Percentiles rank a stretch among this genome's conserved stretches.
Conservation (phyloP, 352 stramenopile genomes). For the Phytophthora lateralis region DNA sequence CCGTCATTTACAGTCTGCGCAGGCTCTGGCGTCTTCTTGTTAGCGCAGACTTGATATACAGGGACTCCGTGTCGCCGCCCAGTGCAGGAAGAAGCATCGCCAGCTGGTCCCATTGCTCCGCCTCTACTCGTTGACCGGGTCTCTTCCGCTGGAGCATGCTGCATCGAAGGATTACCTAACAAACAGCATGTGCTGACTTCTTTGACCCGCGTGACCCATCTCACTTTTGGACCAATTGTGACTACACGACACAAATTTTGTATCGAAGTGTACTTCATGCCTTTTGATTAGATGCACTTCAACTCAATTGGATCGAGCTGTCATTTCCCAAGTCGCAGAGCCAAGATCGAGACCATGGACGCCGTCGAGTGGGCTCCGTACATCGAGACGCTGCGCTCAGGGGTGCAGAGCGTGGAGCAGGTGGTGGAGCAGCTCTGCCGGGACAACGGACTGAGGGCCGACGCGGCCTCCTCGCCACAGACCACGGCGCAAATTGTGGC, state of each 20-base stretch:
- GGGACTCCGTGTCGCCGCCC: not conserved
- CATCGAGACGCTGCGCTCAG: constrained; percentile 25
- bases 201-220: not conserved
- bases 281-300: constrained; percentile 15
- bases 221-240: not conserved
- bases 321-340: constrained; percentile 5
- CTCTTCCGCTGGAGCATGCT: constrained; percentile 6
- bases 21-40: not conserved
- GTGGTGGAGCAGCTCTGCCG: constrained; percentile 38
- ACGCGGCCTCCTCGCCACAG: constrained; percentile 16
- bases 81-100: constrained; percentile 26
- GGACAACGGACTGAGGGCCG: constrained; percentile 28
- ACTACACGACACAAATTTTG: not conserved
- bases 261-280: constrained; percentile 2
- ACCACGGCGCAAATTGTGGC: constrained; percentile 28
- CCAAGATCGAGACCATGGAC: constrained; percentile 18
- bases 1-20: constrained; percentile 9
- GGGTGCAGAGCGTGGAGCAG: constrained; percentile 21
- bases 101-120: constrained; percentile 28
- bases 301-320: not conserved
- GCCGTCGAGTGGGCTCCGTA: constrained; percentile 33
- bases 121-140: constrained; percentile 23
- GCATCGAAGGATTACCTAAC: not conserved
- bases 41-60: too few species aligned
- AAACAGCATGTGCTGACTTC: constrained; percentile 9